phyloP scores from a whole-genome alignment of 2,329 filamentous ascomycete genomes.

The Didymella arachidicola region DNA sequence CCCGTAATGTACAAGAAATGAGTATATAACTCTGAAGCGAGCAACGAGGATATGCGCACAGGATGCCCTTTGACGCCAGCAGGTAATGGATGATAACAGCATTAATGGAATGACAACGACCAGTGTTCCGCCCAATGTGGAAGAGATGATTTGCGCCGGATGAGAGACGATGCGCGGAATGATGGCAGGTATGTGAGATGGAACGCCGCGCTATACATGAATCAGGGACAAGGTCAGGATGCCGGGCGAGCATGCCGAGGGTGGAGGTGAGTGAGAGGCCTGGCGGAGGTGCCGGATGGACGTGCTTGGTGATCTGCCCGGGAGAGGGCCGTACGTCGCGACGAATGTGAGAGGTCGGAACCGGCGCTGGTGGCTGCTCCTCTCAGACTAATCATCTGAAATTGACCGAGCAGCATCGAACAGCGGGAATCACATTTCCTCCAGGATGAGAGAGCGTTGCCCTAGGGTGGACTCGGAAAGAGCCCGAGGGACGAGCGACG shows the following conservation, averaged over 20 bases:
- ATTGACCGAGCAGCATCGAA: neutral
- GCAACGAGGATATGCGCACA: conserved; percentile 19
- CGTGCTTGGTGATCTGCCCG: neutral
- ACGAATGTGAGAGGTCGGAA: neutral
- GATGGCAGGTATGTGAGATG: conserved; percentile 11
- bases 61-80: conserved; percentile 17
- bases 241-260: conserved; percentile 1
- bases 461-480: neutral
- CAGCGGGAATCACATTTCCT: neutral
- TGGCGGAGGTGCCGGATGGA: neutral
- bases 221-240: conserved; percentile 8
- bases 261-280: neutral
- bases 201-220: conserved; percentile 23
- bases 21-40: conserved; percentile 18
- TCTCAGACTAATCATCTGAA: neutral
- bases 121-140: conserved; percentile 12
- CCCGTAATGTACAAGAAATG: conserved; percentile 22
- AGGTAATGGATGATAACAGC: conserved; percentile 1
- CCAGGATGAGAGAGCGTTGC: neutral
- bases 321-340: too few relatives aligned
- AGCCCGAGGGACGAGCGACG: neutral
- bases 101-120: neutral
- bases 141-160: conserved; percentile 6
- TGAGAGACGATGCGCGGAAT: conserved; percentile 8
- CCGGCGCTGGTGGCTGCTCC: neutral